Evolutionary conservation across 176 grass and related monocot species (phyloP), one percentile per base, ranked within the genome.

Genomic region (Musa acuminata): DNA sequence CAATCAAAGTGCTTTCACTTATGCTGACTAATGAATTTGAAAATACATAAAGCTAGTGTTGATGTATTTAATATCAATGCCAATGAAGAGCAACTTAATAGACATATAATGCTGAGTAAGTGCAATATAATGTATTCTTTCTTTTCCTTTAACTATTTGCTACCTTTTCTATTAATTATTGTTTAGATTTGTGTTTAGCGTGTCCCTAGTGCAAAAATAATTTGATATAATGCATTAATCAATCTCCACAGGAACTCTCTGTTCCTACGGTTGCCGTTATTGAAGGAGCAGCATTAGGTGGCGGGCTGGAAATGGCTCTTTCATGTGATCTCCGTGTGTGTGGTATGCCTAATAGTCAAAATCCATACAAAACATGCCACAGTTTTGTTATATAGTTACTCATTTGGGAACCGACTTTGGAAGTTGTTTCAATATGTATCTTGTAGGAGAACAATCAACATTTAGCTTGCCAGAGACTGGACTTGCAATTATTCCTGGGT

Each of bases 401-500:
- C 8, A 49, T 51, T 29, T 55, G 73, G 54, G 48, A 67, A 29
- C 13, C 54, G 13, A 73, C 19, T 74, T 20, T 64, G 17, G 10
- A 49, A 62, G 51, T 80, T 75, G 13, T 76, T 73, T 77, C 62
- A 70, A 59, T 52, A n/a, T 64, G 51, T 23, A 74, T 82, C 59
- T 3, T 72, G 17, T 51, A 99, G 90, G 88, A 65, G 71, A 83
- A 62, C 83, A 75, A 75, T 91, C 88, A 25, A 94, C 85, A 73
- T 99, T 99, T 82, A 84, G 95, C 72, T 81, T 99, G 82, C 95
- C 88, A 57, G 95, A 99, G 66, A 94, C 90, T 64, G 88, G 95
- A 62, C 95, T 99, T 86, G 95, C 90, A 80, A 94, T 99, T 80
- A 99, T 99, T 72, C 90, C 95, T 69, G 90, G 95, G 88, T 99